Percentiles rank a stretch among this genome's conserved stretches.
phyloP scores from a whole-genome alignment of 1,284 basidiomycete species.

The Malassezia sp. region DNA sequence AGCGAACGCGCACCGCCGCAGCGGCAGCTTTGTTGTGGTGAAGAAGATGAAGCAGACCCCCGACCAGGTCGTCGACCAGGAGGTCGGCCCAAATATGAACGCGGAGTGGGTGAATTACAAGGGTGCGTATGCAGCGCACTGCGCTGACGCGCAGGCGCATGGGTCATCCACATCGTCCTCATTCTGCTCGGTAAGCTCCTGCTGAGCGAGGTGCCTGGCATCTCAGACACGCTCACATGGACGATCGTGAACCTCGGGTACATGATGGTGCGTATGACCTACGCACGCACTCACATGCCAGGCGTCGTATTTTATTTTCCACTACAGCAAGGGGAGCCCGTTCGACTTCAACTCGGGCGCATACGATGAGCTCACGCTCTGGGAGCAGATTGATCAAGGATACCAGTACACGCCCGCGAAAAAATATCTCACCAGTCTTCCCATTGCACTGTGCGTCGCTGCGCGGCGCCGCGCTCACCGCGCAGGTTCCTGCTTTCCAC shows the following conservation, averaged over 20 bases:
- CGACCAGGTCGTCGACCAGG: constrained; percentile 48
- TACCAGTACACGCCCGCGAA: constrained; percentile 96
- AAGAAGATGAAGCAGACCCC: constrained; percentile 48
- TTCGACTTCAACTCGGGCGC: constrained; percentile 79
- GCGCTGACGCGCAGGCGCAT: constrained; percentile 53
- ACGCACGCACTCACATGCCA: constrained; percentile 47
- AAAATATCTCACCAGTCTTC: constrained; percentile 89
- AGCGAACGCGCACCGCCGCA: no score
- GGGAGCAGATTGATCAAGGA: constrained; percentile 98
- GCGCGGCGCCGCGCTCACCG: no score
- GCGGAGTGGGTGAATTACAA: constrained; percentile 98
- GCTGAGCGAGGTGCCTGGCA: constrained; percentile 84
- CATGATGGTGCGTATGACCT: constrained; percentile 68
- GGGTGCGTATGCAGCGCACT: constrained; percentile 54
- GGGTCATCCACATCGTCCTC: constrained; percentile 91
- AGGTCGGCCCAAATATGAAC: constrained; percentile 62
- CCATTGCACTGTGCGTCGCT: constrained; percentile 68
- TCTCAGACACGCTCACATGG: constrained; percentile 89
- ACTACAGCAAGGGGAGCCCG: constrained; percentile 91
- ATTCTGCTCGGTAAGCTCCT: constrained; percentile 81
- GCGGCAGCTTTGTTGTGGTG: constrained; percentile 61
- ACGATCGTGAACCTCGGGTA: constrained; percentile 86
- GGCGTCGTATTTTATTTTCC: constrained; percentile 96
- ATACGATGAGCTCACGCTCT: constrained; percentile 91
- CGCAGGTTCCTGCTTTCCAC: constrained; percentile 86